Percentiles rank a stretch among this genome's conserved stretches.
Conservation (phyloP, 495 filamentous ascomycete genomes). For the Xylaria intraflava region DNA sequence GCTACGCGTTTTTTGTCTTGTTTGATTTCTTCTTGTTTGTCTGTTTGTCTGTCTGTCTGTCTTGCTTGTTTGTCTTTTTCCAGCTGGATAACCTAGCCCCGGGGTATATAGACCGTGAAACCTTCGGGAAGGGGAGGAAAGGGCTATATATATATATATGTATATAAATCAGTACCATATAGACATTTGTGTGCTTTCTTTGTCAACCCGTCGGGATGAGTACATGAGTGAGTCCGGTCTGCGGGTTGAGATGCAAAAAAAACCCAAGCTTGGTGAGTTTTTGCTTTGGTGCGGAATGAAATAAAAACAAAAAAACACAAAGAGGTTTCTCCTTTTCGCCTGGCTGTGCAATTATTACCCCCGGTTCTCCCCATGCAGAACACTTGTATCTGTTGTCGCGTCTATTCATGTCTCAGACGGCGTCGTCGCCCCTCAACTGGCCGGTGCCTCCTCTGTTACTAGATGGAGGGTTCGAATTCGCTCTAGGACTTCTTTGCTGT, state of each 20-base stretch:
- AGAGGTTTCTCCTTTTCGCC: neutral
- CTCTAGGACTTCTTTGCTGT: slow-evolving; percentile 10
- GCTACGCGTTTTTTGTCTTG: too few relatives aligned
- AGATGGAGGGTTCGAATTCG: neutral
- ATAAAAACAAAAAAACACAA: neutral
- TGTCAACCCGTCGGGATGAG: too few relatives aligned
- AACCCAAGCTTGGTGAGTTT: too few relatives aligned
- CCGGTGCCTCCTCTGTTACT: neutral
- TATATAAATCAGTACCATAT: too few relatives aligned
- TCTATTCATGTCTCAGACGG: slow-evolving; percentile 13
- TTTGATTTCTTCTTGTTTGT: neutral
- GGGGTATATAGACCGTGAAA: too few relatives aligned
- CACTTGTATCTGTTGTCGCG: neutral
- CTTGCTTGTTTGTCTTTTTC: neutral
- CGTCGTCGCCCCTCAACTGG: slow-evolving; percentile 20
- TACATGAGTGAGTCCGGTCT: too few relatives aligned
- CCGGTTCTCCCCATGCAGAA: too few relatives aligned
- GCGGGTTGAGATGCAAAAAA: slow-evolving; percentile 3
- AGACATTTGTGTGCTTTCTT: too few relatives aligned
- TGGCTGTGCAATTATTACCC: neutral
- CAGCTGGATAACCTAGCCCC: too few relatives aligned
- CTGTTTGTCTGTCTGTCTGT: neutral
- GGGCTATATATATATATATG: too few relatives aligned
- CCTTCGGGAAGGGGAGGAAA: too few relatives aligned
- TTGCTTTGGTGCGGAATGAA: too few relatives aligned